These are phyloP conservation scores for Aspergillus asperescens DNA, from an alignment of 495 filamentous ascomycete genomes.

Conservation along the genomic window DNA sequence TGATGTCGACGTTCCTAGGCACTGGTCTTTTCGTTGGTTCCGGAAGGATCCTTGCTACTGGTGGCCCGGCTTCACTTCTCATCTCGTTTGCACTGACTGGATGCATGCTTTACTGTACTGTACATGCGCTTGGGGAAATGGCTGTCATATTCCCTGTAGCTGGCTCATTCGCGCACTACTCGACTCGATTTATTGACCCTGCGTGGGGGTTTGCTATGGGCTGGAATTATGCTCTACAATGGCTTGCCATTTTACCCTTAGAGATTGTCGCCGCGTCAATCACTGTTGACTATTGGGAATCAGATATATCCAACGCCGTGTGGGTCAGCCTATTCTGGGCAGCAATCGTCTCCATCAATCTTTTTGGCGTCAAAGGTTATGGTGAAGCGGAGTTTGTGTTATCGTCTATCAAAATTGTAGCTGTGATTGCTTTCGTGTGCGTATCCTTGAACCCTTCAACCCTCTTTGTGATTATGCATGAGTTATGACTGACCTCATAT, in stretches of 20 bases:
- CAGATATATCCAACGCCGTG: slow-evolving; percentile 59
- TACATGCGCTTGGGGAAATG: slow-evolving; percentile 89
- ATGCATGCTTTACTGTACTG: slow-evolving; percentile 84
- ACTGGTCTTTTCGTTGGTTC: slow-evolving; percentile 90
- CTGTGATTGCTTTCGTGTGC: slow-evolving; percentile 84
- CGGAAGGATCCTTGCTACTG: slow-evolving; percentile 67
- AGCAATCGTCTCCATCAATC: slow-evolving; percentile 70
- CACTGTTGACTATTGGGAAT: slow-evolving; percentile 81
- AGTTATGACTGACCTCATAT: slow-evolving; percentile 16
- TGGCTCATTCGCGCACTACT: slow-evolving; percentile 89
- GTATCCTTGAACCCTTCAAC: slow-evolving; percentile 22
- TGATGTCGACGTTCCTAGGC: slow-evolving; percentile 42
- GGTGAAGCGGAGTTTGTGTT: slow-evolving; percentile 91
- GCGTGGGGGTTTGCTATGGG: slow-evolving; percentile 99
- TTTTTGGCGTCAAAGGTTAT: slow-evolving; percentile 82
- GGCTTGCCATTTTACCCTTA: slow-evolving; percentile 81
- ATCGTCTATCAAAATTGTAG: slow-evolving; percentile 77
- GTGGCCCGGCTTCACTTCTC: slow-evolving; percentile 80
- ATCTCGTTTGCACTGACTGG: slow-evolving; percentile 81
- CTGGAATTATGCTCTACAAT: slow-evolving; percentile 96
- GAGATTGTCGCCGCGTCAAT: slow-evolving; percentile 90
- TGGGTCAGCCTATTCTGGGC: slow-evolving; percentile 83
- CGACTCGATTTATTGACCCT: slow-evolving; percentile 86
- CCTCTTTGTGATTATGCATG: neutral
- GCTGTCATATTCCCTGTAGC: slow-evolving; percentile 87